A percentile compares a stretch with the other conserved stretches of the same genome.
phyloP scores from a whole-genome alignment of 1,284 basidiomycete species.

The Melampsora americana region DNA sequence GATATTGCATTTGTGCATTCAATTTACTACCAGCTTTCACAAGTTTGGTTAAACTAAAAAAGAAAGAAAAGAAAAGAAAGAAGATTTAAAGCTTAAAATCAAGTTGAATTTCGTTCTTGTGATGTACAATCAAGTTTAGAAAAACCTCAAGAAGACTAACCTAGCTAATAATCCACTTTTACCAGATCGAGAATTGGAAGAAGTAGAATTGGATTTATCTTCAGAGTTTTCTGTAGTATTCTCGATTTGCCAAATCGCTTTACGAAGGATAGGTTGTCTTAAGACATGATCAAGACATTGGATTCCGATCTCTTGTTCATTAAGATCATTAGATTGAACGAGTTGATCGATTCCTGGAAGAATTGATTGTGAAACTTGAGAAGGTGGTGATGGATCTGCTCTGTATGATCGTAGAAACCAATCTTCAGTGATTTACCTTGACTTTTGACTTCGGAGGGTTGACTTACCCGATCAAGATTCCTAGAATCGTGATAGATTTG shows the following conservation, averaged over 20 bases:
- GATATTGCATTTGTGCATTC: conserved; percentile 90
- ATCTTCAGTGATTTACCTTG: conserved; percentile 19
- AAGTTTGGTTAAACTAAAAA: conserved; percentile 21
- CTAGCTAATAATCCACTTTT: no score
- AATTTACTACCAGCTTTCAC: conserved; percentile 52
- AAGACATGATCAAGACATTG: conserved; percentile 29
- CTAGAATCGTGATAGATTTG: conserved; percentile 81
- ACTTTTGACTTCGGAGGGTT: conserved; percentile 24
- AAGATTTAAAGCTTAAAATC: not conserved
- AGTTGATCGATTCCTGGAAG: conserved; percentile 9
- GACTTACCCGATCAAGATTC: conserved; percentile 71
- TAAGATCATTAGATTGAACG: conserved; percentile 26
- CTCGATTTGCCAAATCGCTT: conserved; percentile 4
- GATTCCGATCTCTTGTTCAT: conserved; percentile 41
- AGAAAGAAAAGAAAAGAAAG: not conserved
- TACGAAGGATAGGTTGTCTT: conserved; percentile 18
- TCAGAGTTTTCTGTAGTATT: not conserved
- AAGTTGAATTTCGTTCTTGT: not conserved
- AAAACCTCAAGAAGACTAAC: no score
- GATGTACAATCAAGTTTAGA: not conserved
- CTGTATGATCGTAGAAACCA: not conserved
- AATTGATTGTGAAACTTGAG: conserved; percentile 3
- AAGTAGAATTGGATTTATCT: no score
- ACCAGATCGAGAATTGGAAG: no score
- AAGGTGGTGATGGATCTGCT: conserved; percentile 21